Base-by-base conservation (phyloP, 1,139 yeast genomes). In the Geotrichum candidum region DNA sequence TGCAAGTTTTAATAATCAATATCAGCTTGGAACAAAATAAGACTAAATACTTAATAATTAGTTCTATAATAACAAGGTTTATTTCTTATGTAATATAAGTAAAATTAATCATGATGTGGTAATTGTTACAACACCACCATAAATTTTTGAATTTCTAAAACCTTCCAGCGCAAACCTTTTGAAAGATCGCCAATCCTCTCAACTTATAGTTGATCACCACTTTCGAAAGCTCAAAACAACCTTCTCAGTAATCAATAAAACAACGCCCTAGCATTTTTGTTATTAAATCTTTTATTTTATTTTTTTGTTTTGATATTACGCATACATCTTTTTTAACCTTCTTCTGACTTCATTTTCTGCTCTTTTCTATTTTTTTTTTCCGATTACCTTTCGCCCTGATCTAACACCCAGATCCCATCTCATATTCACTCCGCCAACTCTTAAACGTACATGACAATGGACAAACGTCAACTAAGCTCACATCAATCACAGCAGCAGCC, bases 401-500 rank as follows among this genome's bases (percentile, higher is more conserved):
- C 18, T n/a, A 38, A 13, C 18, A 38, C 45, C 45, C 45, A 38
- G 45, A 38, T 38, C 45, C 5, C 18, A 29, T 38, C 10, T 38
- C n/a, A 15, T 38, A 38, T 38, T 38, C 5, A 29, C 18, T n/a
- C 45, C 45, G 45, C 45, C 45, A 38, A 38, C n/a, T 4, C 18
- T 38, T 38, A 38, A 13, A 38, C 10, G 45, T 38, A 18, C 45
- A 38, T 38, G 45, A 38, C n/a, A 38, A 38, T 38, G 45, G 45
- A 38, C 45, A 38, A 38, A 6, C 45, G 45, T 11, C 45, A 38
- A 38, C 45, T 38, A n/a, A 38, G 45, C 45, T 38, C 45, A n/a
- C 45, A 38, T 13, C 6, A 18, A 38, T 5, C 45, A 38, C 45
- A 38, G 45, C 60, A 54, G 27, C 67, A 67, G 58, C 78, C 79